phyloP scores from a whole-genome alignment of 2,329 filamentous ascomycete species.

The Ophiostoma ips region DNA sequence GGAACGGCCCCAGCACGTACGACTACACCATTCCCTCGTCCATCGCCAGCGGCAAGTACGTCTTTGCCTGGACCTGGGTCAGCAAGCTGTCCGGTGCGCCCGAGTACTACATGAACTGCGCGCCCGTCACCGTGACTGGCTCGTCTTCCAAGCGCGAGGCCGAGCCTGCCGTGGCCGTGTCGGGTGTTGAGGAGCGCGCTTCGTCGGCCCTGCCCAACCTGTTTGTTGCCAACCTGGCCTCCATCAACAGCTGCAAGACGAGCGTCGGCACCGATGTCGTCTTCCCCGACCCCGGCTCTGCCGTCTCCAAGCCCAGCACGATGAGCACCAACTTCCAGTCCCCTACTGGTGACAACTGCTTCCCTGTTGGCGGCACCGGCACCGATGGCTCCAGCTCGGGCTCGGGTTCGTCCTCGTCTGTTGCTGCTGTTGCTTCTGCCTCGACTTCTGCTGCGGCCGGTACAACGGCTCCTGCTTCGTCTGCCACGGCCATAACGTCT shows the following conservation, averaged over 20 bases:
- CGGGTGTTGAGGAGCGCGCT: neutral
- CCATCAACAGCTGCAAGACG: slow-evolving; percentile 20
- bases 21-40: slow-evolving; percentile 17
- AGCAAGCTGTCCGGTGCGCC: slow-evolving; percentile 43
- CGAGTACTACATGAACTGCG: slow-evolving; percentile 58
- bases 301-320: slow-evolving; percentile 14
- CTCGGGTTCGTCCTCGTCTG: slow-evolving; percentile 17
- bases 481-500: neutral
- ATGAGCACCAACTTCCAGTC: slow-evolving; percentile 12
- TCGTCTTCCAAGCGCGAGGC: slow-evolving; percentile 11
- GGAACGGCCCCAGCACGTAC: slow-evolving; percentile 15
- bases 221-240: slow-evolving; percentile 40
- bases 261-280: slow-evolving; percentile 14
- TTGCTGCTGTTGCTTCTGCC: neutral
- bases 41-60: slow-evolving; percentile 25
- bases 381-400: slow-evolving; percentile 8
- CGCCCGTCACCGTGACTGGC: slow-evolving; percentile 36
- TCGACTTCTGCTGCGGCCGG: neutral
- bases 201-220: slow-evolving; percentile 33
- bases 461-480: neutral
- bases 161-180: slow-evolving; percentile 23
- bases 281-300: slow-evolving; percentile 17
- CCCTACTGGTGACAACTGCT: slow-evolving; percentile 12
- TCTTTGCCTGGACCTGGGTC: slow-evolving; percentile 50
- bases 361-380: slow-evolving; percentile 8